A percentile compares a stretch with the other conserved stretches of the same genome.
phyloP scores from a whole-genome alignment of 2,329 filamentous ascomycete species.

The Fusarium sp. region DNA sequence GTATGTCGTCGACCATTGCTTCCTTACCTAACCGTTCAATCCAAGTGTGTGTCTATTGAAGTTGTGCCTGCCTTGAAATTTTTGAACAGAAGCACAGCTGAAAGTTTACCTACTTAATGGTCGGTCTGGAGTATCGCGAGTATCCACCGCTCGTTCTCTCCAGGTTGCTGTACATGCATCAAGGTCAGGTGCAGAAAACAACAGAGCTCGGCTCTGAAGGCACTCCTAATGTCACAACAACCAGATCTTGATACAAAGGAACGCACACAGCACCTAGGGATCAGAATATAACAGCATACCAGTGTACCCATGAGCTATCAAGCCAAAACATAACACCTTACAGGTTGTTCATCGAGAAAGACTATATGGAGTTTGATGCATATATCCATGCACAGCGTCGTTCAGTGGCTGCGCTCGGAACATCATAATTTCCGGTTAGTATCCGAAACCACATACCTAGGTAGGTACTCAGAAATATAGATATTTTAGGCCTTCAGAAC shows the following conservation, averaged over 20 bases:
- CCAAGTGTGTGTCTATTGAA: neutral
- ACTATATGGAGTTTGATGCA: neutral
- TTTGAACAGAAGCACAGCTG: neutral
- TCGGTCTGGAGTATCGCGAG: too few relatives aligned
- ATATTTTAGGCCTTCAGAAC: slow-evolving; percentile 5
- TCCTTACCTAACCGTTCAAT: slow-evolving; percentile 3
- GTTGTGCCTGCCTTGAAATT: neutral
- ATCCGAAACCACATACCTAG: slow-evolving; percentile 16
- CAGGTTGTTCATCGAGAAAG: neutral
- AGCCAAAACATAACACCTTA: neutral
- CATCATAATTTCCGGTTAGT: slow-evolving; percentile 29
- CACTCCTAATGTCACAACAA: slow-evolving; percentile 5
- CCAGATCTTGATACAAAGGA: too few relatives aligned
- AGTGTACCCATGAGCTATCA: too few relatives aligned
- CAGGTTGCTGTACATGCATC: neutral
- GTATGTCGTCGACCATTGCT: neutral
- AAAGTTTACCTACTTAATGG: too few relatives aligned
- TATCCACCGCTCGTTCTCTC: slow-evolving; percentile 5
- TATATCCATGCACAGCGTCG: neutral
- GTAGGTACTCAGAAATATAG: slow-evolving; percentile 5
- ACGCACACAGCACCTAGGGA: too few relatives aligned
- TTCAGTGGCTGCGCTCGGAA: neutral
- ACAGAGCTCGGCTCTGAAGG: slow-evolving; percentile 23
- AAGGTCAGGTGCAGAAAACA: slow-evolving; percentile 24
- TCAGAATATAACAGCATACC: too few relatives aligned